Evolutionary conservation across 768 basidiomycete species (phyloP).

Genomic region (Lentinula detonsa): DNA sequence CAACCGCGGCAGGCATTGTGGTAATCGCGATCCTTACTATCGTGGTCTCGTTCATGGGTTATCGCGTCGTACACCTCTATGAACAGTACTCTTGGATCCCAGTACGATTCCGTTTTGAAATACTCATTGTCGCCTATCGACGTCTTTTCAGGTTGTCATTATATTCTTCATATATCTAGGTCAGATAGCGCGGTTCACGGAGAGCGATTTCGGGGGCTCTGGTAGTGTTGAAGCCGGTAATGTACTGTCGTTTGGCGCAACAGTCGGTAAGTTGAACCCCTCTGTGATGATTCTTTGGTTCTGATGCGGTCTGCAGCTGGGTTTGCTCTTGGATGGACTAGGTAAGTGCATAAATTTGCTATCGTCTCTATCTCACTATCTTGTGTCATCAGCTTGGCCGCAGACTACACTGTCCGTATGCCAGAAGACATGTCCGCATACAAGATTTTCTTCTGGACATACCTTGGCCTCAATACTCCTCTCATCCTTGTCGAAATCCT

Average conservation of each 20-base stretch:
- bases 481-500: constrained; percentile 13
- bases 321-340: constrained; percentile 5
- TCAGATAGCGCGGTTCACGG: not conserved
- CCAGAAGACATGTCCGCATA: constrained; percentile 11
- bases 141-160: not conserved
- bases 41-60: constrained; percentile 2
- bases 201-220: constrained; percentile 1
- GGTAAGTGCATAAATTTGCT: not conserved
- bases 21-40: not conserved
- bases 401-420: constrained; percentile 57
- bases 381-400: constrained; percentile 27
- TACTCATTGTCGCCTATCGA: not conserved
- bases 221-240: constrained; percentile 16
- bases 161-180: constrained; percentile 5
- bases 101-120: not conserved
- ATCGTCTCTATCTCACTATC: not conserved
- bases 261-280: constrained; percentile 50
- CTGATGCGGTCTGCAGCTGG: not conserved
- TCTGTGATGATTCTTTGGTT: constrained; percentile 17
- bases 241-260: constrained; percentile 43
- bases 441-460: constrained; percentile 46
- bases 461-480: constrained; percentile 45
- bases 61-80: constrained; percentile 1
- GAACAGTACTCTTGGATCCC: constrained; percentile 5
- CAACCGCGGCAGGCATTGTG: not conserved